phyloP scores from a whole-genome alignment of 257 asterid genomes.

The Apocynum venetum region DNA sequence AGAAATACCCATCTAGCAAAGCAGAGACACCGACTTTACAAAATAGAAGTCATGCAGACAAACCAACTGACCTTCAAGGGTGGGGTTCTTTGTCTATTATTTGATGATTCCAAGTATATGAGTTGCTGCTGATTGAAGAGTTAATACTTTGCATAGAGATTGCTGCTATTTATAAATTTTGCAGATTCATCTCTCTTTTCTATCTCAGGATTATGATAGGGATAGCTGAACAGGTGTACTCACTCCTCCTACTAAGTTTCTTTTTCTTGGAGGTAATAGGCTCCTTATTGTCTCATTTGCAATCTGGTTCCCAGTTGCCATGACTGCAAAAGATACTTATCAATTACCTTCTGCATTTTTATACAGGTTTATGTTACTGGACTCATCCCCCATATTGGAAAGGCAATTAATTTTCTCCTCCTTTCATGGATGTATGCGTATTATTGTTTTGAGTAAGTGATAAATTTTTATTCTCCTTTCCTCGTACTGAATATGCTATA shows the following conservation, averaged over 20 bases:
- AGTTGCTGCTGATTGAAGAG: constrained; percentile 9
- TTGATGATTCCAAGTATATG: constrained; percentile 12
- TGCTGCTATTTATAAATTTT: constrained; percentile 15
- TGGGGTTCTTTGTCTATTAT: constrained; percentile 21
- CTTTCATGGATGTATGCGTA: constrained; percentile 98
- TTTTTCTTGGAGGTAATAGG: constrained; percentile 75
- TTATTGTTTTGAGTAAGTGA: constrained; percentile 95
- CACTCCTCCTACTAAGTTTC: constrained; percentile 79
- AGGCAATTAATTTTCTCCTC: constrained; percentile 65
- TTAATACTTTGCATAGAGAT: not conserved
- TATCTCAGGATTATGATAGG: constrained; percentile 63
- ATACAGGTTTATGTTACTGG: constrained; percentile 75
- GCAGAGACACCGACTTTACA: constrained; percentile 31
- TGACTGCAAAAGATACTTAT: constrained; percentile 11
- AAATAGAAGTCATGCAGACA: constrained; percentile 35
- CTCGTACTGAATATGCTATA: constrained; percentile 6
- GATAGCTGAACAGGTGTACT: constrained; percentile 81
- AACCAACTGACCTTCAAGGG: constrained; percentile 71
- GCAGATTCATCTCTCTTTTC: constrained; percentile 15
- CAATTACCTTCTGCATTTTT: constrained; percentile 10
- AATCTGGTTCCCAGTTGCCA: constrained; percentile 16
- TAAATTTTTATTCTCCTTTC: constrained; percentile 15
- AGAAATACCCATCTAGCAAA: constrained; percentile 36
- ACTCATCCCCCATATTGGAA: constrained; percentile 70
- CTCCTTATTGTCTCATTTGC: constrained; percentile 9